phyloP scores from a whole-genome alignment of 768 basidiomycete species.

The Auriscalpium orientale region DNA sequence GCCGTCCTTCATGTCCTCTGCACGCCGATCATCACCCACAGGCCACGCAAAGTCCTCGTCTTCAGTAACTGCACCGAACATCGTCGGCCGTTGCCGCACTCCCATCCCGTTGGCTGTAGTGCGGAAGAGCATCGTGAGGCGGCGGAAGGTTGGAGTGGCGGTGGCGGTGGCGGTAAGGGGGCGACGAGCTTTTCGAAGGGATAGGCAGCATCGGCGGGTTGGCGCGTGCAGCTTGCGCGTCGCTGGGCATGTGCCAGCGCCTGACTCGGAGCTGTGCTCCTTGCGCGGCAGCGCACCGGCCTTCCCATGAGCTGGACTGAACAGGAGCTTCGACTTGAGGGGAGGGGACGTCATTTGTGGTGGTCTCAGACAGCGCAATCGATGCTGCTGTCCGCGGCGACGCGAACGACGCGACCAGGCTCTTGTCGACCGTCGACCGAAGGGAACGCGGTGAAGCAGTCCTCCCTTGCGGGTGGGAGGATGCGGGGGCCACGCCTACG shows the following conservation, averaged over 20 bases:
- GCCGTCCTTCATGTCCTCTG: background rate
- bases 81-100: slow-evolving; percentile 9
- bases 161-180: slow-evolving; percentile 15
- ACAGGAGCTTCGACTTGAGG: slow-evolving; percentile 49
- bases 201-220: slow-evolving; percentile 9
- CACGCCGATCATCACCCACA: slow-evolving; percentile 14
- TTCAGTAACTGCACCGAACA: slow-evolving; percentile 12
- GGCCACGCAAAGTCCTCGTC: slow-evolving; percentile 3
- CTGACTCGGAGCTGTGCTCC: background rate
- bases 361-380: slow-evolving; percentile 22
- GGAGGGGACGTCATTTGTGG: slow-evolving; percentile 49
- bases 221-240: background rate
- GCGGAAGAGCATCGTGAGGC: background rate
- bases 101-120: slow-evolving; percentile 19
- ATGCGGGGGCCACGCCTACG: slow-evolving; percentile 18
- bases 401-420: slow-evolving; percentile 14
- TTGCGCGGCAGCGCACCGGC: background rate
- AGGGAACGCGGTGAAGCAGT: slow-evolving; percentile 36
- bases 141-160: slow-evolving; percentile 15
- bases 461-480: slow-evolving; percentile 16
- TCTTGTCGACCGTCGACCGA: slow-evolving; percentile 19
- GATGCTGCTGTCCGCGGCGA: slow-evolving; percentile 9
- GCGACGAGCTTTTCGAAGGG: slow-evolving; percentile 9
- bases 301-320: slow-evolving; percentile 19
- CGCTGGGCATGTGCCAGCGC: background rate